Conservation (phyloP, 176 grass and related monocot species). For the Chloris gayana region DNA sequence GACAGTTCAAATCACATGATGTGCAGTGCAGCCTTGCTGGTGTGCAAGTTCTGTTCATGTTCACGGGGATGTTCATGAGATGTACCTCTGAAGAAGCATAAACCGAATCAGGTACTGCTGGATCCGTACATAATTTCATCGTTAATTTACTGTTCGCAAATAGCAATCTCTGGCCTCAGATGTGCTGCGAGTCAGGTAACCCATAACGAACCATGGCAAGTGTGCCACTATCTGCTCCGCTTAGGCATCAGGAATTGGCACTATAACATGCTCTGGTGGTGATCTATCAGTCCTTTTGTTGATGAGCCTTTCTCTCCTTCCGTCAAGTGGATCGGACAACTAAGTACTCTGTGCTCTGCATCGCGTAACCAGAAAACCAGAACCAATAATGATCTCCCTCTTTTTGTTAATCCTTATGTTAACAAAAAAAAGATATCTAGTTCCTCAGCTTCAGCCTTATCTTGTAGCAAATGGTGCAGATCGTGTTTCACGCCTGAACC, state of each 20-base stretch:
- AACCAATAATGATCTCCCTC: neutral
- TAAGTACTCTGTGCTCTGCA: neutral
- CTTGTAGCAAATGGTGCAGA: neutral
- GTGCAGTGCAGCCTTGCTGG: neutral
- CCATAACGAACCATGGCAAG: neutral
- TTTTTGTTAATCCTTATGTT: no score
- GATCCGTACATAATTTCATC: neutral
- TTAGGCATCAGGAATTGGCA: no score
- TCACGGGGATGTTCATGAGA: neutral
- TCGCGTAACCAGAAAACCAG: neutral
- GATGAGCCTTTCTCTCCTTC: no score
- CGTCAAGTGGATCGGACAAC: no score
- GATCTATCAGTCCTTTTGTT: no score
- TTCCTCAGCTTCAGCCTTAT: neutral
- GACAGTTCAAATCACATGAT: neutral
- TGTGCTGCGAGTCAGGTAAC: neutral
- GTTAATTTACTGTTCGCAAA: constrained; percentile 10
- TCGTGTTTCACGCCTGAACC: neutral
- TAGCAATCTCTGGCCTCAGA: neutral
- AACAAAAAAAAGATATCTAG: neutral
- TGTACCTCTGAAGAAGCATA: neutral
- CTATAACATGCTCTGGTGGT: no score
- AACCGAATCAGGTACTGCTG: neutral
- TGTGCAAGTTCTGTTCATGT: neutral
- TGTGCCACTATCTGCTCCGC: neutral